Conservation (phyloP, 805 yeast genomes). For the Saccharomycopsis fodiens region DNA sequence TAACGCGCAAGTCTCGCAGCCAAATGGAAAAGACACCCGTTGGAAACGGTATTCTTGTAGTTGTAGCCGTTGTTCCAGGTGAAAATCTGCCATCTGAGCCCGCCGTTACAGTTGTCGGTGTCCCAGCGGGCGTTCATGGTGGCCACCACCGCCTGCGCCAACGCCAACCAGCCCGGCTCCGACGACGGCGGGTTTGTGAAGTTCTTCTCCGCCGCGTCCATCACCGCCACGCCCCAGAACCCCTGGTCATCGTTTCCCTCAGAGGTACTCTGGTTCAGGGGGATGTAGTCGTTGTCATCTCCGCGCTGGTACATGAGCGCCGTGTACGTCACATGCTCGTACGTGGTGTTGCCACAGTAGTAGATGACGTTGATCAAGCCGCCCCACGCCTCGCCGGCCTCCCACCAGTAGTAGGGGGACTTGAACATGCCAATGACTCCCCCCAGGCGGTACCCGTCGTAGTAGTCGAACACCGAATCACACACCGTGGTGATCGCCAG, state of each 20-base stretch:
- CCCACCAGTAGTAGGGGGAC: conserved; percentile 85
- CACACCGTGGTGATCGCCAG: conserved; percentile 50
- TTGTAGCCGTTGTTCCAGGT: conserved; percentile 83
- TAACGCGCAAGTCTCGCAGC: conserved; percentile 81
- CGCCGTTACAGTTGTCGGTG: conserved; percentile 53
- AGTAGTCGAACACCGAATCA: conserved; percentile 58
- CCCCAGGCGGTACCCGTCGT: conserved; percentile 51
- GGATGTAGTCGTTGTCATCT: conserved; percentile 59
- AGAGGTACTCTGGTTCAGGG: conserved; percentile 71
- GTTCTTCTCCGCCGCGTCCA: conserved; percentile 79
- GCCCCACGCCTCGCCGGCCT: conserved; percentile 72
- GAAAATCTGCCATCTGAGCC: conserved; percentile 88
- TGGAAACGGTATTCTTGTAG: conserved; percentile 83
- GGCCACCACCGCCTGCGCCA: conserved; percentile 80
- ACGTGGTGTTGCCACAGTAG: conserved; percentile 61
- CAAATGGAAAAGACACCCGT: conserved; percentile 71
- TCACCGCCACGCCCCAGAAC: conserved; percentile 83
- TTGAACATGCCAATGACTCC: conserved; percentile 68
- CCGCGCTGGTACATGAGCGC: conserved; percentile 64
- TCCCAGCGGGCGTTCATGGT: conserved; percentile 85
- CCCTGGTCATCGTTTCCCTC: conserved; percentile 95
- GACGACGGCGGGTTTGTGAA: conserved; percentile 60
- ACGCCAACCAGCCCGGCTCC: conserved; percentile 63
- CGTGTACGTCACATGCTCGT: conserved; percentile 42
- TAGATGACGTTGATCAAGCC: conserved; percentile 57